phyloP scores from a whole-genome alignment of 148 eudicot genomes.

The Rhododendron mucronatum region DNA sequence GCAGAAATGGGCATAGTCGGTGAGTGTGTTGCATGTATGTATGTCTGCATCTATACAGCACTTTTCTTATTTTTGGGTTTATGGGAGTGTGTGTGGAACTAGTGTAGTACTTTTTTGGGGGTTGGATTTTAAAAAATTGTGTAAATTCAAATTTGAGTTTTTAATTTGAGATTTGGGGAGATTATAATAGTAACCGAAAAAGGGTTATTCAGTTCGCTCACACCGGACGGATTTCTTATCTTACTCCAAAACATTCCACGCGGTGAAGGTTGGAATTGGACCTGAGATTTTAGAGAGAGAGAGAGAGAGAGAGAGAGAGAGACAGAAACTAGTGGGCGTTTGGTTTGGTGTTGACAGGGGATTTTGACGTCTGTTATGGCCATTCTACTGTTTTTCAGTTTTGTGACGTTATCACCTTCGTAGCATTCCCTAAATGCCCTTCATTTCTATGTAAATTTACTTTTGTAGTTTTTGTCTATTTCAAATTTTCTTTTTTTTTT shows the following conservation, averaged over 20 bases:
- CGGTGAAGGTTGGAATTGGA: not conserved
- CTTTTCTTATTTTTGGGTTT: not conserved
- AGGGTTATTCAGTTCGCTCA: not conserved
- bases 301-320: slow-evolving; percentile 20
- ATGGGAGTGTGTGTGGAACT: not conserved
- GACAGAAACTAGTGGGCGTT: not conserved
- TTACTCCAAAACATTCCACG: not conserved
- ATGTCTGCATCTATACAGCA: not conserved
- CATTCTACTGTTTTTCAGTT: not conserved
- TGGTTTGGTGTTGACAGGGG: slow-evolving; percentile 34
- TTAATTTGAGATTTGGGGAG: not conserved
- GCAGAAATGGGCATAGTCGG: slow-evolving; percentile 12
- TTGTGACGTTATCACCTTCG: not conserved
- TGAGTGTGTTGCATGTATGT: slow-evolving; percentile 10
- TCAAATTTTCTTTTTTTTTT: not conserved
- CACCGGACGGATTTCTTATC: not conserved
- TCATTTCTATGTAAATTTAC: not conserved
- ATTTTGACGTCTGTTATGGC: slow-evolving; percentile 22
- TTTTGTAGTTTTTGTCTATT: not conserved
- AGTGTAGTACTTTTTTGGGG: not conserved
- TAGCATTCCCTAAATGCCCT: not conserved
- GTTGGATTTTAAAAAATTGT: not conserved
- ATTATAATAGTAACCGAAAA: not conserved
- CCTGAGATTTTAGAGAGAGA: not conserved
- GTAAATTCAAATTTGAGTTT: not conserved